These are phyloP conservation scores for Neotropicomus parvogracilis DNA, from an alignment of 1,284 basidiomycete genomes.

Conservation along the genomic window DNA sequence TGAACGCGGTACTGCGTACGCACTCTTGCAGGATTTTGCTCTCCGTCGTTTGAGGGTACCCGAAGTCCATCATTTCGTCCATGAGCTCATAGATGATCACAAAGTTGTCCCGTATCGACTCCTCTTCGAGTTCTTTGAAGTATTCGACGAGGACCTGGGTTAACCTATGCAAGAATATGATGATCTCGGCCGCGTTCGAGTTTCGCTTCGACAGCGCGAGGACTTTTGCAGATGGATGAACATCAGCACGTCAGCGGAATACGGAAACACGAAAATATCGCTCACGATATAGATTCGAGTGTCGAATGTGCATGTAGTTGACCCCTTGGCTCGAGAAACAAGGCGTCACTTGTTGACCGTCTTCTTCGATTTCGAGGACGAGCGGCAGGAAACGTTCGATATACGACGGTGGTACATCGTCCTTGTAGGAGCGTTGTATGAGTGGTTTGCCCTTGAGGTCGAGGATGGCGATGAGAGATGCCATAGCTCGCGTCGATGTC, in stretches of 20 bases:
- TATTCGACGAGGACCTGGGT: constrained; percentile 91
- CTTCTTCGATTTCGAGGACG: constrained; percentile 96
- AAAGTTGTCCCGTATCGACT: constrained; percentile 98
- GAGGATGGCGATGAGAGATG: constrained; percentile 84
- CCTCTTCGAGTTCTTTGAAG: constrained; percentile 99
- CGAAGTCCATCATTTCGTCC: constrained; percentile 99
- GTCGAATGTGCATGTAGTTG: constrained; percentile 98
- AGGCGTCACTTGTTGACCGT: constrained; percentile 90
- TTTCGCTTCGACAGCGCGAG: constrained; percentile 96
- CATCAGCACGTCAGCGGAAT: not conserved
- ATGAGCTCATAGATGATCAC: constrained; percentile 97
- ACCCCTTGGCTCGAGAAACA: constrained; percentile 93
- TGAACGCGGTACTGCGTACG: constrained; percentile 28
- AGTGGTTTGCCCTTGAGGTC: constrained; percentile 98
- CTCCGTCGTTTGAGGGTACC: constrained; percentile 98
- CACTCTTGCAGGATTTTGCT: constrained; percentile 98
- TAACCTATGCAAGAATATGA: constrained; percentile 94
- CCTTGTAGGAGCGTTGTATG: constrained; percentile 96
- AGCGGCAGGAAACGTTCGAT: constrained; percentile 95
- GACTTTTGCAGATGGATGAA: constrained; percentile 50
- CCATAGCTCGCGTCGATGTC: constrained; percentile 38
- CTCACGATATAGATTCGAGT: constrained; percentile 95
- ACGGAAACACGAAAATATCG: constrained; percentile 14
- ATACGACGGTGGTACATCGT: constrained; percentile 87
- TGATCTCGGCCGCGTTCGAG: constrained; percentile 93